Percentiles rank a stretch among this genome's conserved stretches.
These are phyloP conservation scores for Haberlea rhodopensis DNA, from an alignment of 257 asterid species.

Conservation along the genomic window DNA sequence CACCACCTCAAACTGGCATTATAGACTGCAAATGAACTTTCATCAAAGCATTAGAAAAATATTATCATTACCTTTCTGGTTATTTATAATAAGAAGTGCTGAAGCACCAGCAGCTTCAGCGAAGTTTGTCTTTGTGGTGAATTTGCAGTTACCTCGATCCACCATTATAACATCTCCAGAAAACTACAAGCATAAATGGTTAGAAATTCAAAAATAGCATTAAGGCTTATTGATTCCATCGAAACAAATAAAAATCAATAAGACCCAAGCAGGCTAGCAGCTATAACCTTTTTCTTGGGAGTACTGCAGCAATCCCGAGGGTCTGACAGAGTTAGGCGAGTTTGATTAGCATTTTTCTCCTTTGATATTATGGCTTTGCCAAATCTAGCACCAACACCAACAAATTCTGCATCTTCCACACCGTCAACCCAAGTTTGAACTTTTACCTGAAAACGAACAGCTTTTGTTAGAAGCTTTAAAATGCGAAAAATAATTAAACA, in stretches of 20 bases:
- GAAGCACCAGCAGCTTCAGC: conserved; percentile 97
- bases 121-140: no score
- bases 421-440: conserved; percentile 89
- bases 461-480: background rate
- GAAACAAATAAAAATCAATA: background rate
- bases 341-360: conserved; percentile 90
- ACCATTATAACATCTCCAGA: no score
- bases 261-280: conserved; percentile 6
- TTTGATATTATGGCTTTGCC: conserved; percentile 73
- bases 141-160: no score
- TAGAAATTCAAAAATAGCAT: no score
- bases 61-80: conserved; percentile 68
- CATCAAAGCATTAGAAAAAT: conserved; percentile 21
- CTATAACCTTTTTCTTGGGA: conserved; percentile 55
- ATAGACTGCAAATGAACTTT: no score
- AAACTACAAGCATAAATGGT: no score
- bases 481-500: no score
- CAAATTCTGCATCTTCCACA: conserved; percentile 64
- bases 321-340: no score
- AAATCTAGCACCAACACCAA: no score
- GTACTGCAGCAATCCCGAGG: no score
- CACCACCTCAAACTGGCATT: background rate
- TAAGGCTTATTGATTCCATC: conserved; percentile 16
- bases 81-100: conserved; percentile 77
- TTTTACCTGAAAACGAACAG: conserved; percentile 57